Evolutionary conservation across 139 green algal species (phyloP).

Genomic region (Zygnema circumcarinatum): DNA sequence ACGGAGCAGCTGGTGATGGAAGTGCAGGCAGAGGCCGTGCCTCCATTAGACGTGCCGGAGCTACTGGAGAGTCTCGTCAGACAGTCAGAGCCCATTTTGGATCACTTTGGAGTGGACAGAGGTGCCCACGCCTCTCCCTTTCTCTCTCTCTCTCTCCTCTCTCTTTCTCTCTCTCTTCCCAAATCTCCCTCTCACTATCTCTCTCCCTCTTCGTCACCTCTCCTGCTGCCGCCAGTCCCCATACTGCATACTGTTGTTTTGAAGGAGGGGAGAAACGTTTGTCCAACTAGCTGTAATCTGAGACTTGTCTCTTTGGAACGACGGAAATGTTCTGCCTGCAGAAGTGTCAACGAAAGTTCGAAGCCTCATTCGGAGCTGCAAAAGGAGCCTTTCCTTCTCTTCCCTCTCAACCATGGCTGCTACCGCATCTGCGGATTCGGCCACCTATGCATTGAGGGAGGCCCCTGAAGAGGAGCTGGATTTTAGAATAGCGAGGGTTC

Average conservation of each 20-base stretch:
- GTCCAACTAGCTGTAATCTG: too few relatives aligned
- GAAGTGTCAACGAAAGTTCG: slow-evolving; percentile 41
- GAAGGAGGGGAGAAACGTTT: too few relatives aligned
- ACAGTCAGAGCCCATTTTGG: slow-evolving; percentile 39
- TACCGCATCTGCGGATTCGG: neutral
- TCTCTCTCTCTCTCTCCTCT: slow-evolving; percentile 19
- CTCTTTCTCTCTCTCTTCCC: neutral
- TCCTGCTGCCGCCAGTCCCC: too few relatives aligned
- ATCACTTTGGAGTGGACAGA: slow-evolving; percentile 49
- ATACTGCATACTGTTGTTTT: too few relatives aligned
- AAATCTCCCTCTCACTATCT: too few relatives aligned
- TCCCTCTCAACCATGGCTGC: neutral
- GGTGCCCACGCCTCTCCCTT: neutral
- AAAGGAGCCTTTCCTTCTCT: neutral
- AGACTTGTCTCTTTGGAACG: neutral
- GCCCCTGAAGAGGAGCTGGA: slow-evolving; percentile 4
- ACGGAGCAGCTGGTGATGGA: too few relatives aligned
- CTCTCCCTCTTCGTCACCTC: neutral
- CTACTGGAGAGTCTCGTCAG: slow-evolving; percentile 37
- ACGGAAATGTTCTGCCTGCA: slow-evolving; percentile 28
- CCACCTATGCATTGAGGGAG: neutral
- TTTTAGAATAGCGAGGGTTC: slow-evolving; percentile 11
- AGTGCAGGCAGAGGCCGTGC: slow-evolving; percentile 24
- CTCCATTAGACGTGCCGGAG: slow-evolving; percentile 41
- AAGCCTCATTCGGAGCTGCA: neutral